A percentile compares a stretch with the other conserved stretches of the same genome.
Conservation (phyloP, 2,329 filamentous ascomycete species). For the Trichoderma pleuroti region DNA sequence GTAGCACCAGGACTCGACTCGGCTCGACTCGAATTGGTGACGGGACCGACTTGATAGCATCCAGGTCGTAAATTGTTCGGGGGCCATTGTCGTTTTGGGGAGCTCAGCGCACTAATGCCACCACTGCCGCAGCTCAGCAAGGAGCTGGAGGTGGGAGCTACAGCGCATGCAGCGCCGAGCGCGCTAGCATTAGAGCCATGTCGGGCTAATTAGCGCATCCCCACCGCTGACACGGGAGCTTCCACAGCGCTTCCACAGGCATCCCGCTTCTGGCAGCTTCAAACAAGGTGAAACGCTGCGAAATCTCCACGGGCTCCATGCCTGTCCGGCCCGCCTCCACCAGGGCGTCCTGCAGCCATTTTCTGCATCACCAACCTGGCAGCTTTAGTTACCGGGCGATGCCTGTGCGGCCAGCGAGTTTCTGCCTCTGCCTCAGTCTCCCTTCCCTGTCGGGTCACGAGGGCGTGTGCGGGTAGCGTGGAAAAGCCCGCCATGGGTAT, state of each 20-base stretch:
- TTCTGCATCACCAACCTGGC: constrained; percentile 16
- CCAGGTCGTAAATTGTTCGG: no score
- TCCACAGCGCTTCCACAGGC: constrained; percentile 18
- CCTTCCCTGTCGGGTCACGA: background rate
- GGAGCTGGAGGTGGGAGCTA: background rate
- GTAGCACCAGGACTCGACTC: background rate
- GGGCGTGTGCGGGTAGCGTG: background rate
- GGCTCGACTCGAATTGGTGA: background rate
- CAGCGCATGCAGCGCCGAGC: background rate
- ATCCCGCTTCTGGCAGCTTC: constrained; percentile 16
- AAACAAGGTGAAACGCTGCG: constrained; percentile 18
- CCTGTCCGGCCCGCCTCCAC: constrained; percentile 13
- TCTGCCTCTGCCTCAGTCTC: background rate
- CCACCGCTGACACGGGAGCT: constrained; percentile 17
- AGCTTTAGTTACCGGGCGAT: constrained; percentile 6
- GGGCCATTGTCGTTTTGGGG: background rate
- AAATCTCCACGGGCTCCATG: constrained; percentile 16
- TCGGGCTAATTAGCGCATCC: constrained; percentile 18
- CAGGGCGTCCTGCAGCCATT: constrained; percentile 16
- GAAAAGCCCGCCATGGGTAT: background rate
- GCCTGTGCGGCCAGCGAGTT: background rate
- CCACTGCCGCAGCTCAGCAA: background rate
- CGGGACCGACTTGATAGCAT: background rate
- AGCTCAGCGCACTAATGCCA: constrained; percentile 8
- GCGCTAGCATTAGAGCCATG: constrained; percentile 16